Conservation (phyloP, 2,329 filamentous ascomycete genomes). For the Daldinia sp. region DNA sequence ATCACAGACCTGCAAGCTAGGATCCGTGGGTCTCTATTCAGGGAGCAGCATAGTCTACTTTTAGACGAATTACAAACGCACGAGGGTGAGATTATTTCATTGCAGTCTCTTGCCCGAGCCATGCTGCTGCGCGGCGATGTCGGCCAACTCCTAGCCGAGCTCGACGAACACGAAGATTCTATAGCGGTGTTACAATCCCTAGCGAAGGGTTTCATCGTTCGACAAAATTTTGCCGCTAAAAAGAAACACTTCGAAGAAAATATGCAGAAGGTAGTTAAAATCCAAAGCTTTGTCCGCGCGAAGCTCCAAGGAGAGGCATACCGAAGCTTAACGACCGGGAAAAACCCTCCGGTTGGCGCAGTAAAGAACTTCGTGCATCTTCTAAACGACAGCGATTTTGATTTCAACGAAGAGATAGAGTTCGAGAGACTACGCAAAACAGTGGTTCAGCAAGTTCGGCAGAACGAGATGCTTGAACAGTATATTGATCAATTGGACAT, state of each 20-base stretch:
- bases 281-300: constrained; percentile 94
- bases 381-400: constrained; percentile 97
- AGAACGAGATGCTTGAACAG: constrained; percentile 96
- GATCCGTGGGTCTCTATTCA: constrained; percentile 70
- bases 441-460: constrained; percentile 94
- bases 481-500: constrained; percentile 99
- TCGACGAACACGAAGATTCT: constrained; percentile 84
- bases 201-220: constrained; percentile 76
- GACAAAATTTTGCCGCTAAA: constrained; percentile 82
- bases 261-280: constrained; percentile 98
- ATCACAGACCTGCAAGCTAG: constrained; percentile 72
- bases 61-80: constrained; percentile 75
- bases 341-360: constrained; percentile 94
- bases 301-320: constrained; percentile 98
- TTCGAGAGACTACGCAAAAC: constrained; percentile 95
- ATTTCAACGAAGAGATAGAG: constrained; percentile 98
- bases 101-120: constrained; percentile 81
- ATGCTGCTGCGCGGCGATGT: constrained; percentile 80
- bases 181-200: constrained; percentile 79
- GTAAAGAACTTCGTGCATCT: constrained; percentile 98
- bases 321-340: constrained; percentile 93
- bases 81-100: constrained; percentile 69
- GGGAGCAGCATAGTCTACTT: constrained; percentile 67
- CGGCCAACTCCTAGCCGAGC: constrained; percentile 75
- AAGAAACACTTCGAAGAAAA: constrained; percentile 90